Evolutionary conservation across 2,329 filamentous ascomycete species (phyloP).

Genomic region (Trichoderma endophyticum): DNA sequence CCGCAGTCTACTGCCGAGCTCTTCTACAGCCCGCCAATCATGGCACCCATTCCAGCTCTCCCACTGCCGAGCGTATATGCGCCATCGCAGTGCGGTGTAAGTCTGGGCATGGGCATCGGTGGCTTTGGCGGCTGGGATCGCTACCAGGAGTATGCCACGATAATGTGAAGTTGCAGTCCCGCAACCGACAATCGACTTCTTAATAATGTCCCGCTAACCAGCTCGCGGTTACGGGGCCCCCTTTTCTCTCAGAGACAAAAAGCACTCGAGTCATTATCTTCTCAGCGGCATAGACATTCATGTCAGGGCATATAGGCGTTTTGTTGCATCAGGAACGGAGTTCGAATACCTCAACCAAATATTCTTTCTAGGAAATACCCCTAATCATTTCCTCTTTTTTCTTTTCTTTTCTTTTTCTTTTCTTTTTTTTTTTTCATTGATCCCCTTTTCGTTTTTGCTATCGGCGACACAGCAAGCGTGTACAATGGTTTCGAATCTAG

Average conservation of each 20-base stretch:
- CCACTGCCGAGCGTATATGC: constrained; percentile 84
- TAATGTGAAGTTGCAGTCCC: constrained; percentile 71
- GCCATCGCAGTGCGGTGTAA: constrained; percentile 73
- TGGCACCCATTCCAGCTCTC: constrained; percentile 70
- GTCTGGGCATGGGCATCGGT: constrained; percentile 42
- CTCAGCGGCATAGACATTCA: constrained; percentile 38
- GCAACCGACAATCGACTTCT: constrained; percentile 47
- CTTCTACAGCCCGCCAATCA: constrained; percentile 77
- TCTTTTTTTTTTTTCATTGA: constrained; percentile 30
- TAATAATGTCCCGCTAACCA: constrained; percentile 33
- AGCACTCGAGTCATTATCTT: constrained; percentile 31
- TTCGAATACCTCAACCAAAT: constrained; percentile 36
- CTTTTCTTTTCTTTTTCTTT: constrained; percentile 22
- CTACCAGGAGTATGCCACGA: constrained; percentile 80
- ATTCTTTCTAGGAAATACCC: constrained; percentile 30
- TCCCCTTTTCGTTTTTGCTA: constrained; percentile 30
- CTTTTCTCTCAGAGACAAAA: not conserved
- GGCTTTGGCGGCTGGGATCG: constrained; percentile 83
- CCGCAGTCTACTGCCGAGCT: constrained; percentile 69
- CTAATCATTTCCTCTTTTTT: constrained; percentile 23
- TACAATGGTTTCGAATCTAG: constrained; percentile 30
- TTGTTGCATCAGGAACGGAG: constrained; percentile 44
- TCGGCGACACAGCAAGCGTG: constrained; percentile 47
- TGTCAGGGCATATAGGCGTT: constrained; percentile 41
- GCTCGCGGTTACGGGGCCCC: constrained; percentile 3